phyloP scores from a whole-genome alignment of 257 asterid species.

The Voacanga thouarsii region DNA sequence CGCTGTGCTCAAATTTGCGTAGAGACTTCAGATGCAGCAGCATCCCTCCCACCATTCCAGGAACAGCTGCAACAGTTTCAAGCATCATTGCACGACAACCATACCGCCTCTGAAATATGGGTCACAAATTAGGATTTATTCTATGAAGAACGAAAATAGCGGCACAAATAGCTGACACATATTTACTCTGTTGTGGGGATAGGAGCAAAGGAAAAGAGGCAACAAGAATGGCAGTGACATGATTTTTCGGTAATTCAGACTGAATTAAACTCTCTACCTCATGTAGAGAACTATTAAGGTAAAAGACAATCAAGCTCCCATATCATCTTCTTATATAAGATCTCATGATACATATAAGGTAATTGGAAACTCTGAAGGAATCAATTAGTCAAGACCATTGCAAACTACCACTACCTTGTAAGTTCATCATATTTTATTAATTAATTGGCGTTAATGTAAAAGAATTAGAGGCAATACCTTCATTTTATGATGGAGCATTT shows the following conservation, averaged over 20 bases:
- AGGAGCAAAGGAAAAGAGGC: not conserved
- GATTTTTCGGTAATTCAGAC: not conserved
- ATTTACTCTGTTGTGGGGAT: not conserved
- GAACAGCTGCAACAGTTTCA: conserved; percentile 97
- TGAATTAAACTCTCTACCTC: not conserved
- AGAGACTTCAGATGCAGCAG: conserved; percentile 77
- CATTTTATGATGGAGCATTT: not conserved
- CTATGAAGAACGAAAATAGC: not conserved
- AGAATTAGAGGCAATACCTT: not conserved
- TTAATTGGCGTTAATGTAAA: not conserved
- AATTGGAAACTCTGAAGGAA: not conserved
- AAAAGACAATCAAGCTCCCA: not conserved
- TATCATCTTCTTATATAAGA: not conserved
- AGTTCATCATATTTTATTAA: not conserved
- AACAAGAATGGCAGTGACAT: not conserved
- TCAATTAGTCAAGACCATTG: not conserved
- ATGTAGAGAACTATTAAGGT: not conserved
- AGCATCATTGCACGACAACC: conserved; percentile 98
- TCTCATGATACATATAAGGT: not conserved
- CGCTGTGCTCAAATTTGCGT: conserved; percentile 83
- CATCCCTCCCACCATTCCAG: conserved; percentile 96
- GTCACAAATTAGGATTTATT: conserved; percentile 7
- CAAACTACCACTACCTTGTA: not conserved
- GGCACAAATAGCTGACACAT: not conserved
- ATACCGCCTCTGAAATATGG: conserved; percentile 59